These are phyloP conservation scores for Linnemannia exigua DNA, from an alignment of 192 early-diverging fungal species.

Conservation along the genomic window DNA sequence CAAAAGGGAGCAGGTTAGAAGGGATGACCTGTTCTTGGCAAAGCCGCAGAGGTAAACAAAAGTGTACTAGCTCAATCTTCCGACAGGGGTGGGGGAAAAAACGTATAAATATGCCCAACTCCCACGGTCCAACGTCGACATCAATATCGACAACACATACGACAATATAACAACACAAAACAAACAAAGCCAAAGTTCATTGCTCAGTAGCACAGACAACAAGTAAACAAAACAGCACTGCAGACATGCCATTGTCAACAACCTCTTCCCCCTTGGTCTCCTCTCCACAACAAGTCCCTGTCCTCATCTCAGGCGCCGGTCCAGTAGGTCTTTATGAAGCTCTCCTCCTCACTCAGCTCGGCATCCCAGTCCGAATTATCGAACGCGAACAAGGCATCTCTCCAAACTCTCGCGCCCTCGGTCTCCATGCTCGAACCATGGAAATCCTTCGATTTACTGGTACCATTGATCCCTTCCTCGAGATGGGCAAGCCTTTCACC, in stretches of 20 bases:
- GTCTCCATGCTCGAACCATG: slow-evolving; percentile 12
- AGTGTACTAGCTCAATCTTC: background rate
- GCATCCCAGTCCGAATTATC: slow-evolving; percentile 21
- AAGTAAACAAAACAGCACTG: background rate
- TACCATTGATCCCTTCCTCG: too few relatives aligned
- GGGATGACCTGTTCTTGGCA: too few relatives aligned
- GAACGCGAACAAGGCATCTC: slow-evolving; percentile 7
- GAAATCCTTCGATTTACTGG: background rate
- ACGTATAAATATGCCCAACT: background rate
- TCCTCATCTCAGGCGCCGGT: slow-evolving; percentile 28
- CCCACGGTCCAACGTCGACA: background rate
- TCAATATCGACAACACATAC: too few relatives aligned
- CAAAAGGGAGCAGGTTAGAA: background rate
- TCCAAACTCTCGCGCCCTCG: background rate
- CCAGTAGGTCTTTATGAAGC: slow-evolving; percentile 16
- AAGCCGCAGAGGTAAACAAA: background rate
- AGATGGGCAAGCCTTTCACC: too few relatives aligned
- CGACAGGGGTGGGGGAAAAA: background rate
- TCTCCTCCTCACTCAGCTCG: slow-evolving; percentile 20
- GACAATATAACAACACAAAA: background rate
- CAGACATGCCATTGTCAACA: background rate
- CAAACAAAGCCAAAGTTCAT: background rate
- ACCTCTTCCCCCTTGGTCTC: background rate
- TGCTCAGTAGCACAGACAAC: too few relatives aligned
- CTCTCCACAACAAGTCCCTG: background rate